A percentile compares a stretch with the other conserved stretches of the same genome.
Conservation (phyloP, 2,329 filamentous ascomycete species). For the Trichophyton mentagrophytes region DNA sequence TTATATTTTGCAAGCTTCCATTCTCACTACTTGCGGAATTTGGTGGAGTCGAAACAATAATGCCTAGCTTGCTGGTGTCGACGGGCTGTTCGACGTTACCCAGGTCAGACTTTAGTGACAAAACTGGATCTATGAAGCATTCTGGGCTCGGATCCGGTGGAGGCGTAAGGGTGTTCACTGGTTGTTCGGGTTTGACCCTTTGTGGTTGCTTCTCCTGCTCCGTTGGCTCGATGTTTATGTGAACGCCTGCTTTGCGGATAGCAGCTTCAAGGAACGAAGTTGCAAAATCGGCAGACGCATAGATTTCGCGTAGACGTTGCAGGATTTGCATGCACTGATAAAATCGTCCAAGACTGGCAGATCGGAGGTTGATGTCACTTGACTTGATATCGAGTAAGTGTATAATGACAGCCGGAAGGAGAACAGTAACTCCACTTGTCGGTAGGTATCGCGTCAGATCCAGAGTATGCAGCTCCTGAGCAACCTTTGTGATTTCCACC, state of each 20-base stretch:
- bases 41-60: slow-evolving; percentile 31
- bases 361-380: slow-evolving; percentile 56
- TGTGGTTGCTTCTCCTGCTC: slow-evolving; percentile 1
- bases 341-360: slow-evolving; percentile 66
- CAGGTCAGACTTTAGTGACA: not conserved
- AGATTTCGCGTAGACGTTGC: slow-evolving; percentile 74
- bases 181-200: not conserved
- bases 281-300: slow-evolving; percentile 91
- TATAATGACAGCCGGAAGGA: slow-evolving; percentile 85
- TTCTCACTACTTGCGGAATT: slow-evolving; percentile 33
- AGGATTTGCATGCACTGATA: slow-evolving; percentile 87
- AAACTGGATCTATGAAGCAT: not conserved
- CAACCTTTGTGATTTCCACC: slow-evolving; percentile 72
- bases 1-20: slow-evolving; percentile 17
- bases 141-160: slow-evolving; percentile 30
- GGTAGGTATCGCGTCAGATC: slow-evolving; percentile 69
- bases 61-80: not conserved
- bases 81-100: slow-evolving; percentile 12
- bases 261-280: slow-evolving; percentile 88
- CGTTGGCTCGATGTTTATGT: slow-evolving; percentile 39
- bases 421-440: slow-evolving; percentile 79
- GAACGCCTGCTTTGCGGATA: slow-evolving; percentile 73
- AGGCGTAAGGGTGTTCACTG: slow-evolving; percentile 26
- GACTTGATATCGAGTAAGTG: slow-evolving; percentile 88
- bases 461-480: slow-evolving; percentile 58